Evolutionary conservation across 495 filamentous ascomycete genomes (phyloP).

Genomic region (Neurospora pannonica): DNA sequence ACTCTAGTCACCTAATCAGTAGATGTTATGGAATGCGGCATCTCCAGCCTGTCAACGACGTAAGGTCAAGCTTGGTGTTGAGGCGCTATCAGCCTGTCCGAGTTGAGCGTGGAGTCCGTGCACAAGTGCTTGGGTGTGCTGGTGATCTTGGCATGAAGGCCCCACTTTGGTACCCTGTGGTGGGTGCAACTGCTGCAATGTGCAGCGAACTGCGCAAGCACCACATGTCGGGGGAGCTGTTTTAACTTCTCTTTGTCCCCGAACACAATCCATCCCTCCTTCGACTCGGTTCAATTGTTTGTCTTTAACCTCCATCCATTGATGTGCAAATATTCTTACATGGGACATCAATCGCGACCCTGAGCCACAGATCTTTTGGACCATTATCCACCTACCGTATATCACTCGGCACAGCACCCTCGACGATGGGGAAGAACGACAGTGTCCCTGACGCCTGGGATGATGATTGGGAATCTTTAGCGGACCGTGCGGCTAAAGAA

Average conservation of each 20-base stretch:
- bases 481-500: slow-evolving; percentile 46
- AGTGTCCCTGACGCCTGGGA: slow-evolving; percentile 73
- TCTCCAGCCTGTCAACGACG: neutral
- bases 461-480: slow-evolving; percentile 76
- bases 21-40: neutral
- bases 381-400: neutral
- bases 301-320: neutral
- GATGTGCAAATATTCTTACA: neutral
- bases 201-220: neutral
- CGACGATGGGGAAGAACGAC: slow-evolving; percentile 42
- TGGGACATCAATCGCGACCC: neutral
- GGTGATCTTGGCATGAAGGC: neutral
- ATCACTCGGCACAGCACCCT: neutral
- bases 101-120: neutral
- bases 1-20: neutral
- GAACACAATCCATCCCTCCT: neutral
- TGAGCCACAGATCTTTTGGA: neutral
- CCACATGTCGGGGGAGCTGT: neutral
- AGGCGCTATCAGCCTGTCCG: neutral
- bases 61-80: neutral
- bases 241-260: neutral
- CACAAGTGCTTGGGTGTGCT: neutral
- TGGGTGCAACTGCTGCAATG: neutral
- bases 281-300: neutral
- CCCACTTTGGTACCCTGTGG: neutral